Evolutionary conservation across 345 rosid species (phyloP).

Genomic region (Ailanthus altissimus): DNA sequence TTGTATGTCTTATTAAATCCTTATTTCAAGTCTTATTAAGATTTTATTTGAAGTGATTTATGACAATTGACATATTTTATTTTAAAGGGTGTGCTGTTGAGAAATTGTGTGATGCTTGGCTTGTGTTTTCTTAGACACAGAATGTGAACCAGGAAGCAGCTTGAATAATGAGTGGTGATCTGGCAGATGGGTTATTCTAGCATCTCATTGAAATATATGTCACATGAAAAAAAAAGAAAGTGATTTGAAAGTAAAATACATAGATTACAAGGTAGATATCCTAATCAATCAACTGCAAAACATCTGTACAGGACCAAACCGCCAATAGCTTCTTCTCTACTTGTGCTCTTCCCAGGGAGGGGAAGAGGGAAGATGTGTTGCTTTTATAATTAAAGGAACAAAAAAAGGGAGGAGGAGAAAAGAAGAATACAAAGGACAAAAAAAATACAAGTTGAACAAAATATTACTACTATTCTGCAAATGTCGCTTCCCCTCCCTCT

Average conservation of each 20-base stretch:
- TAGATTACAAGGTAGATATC: conserved; percentile 18
- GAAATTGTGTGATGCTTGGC: not conserved
- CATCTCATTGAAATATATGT: no score
- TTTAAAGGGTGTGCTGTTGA: not conserved
- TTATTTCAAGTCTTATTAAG: no score
- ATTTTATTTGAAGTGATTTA: no score
- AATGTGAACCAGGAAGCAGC: not conserved
- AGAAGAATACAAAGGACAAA: not conserved
- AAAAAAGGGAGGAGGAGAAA: no score
- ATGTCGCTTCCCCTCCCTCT: not conserved
- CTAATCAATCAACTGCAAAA: conserved; percentile 21
- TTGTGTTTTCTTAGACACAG: not conserved
- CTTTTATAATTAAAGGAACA: not conserved
- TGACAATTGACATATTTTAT: no score
- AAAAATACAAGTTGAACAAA: not conserved
- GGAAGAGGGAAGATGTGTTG: not conserved
- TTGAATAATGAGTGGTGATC: not conserved
- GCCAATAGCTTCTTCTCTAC: conserved; percentile 7
- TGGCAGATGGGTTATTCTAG: not conserved
- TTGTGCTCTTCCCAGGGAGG: not conserved
- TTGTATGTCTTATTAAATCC: no score
- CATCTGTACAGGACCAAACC: conserved; percentile 30
- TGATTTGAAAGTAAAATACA: not conserved
- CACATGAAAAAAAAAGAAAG: no score
- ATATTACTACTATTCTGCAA: not conserved